phyloP scores from a whole-genome alignment of 108 stramenopile species.

The Aurantiochytrium sp. region DNA sequence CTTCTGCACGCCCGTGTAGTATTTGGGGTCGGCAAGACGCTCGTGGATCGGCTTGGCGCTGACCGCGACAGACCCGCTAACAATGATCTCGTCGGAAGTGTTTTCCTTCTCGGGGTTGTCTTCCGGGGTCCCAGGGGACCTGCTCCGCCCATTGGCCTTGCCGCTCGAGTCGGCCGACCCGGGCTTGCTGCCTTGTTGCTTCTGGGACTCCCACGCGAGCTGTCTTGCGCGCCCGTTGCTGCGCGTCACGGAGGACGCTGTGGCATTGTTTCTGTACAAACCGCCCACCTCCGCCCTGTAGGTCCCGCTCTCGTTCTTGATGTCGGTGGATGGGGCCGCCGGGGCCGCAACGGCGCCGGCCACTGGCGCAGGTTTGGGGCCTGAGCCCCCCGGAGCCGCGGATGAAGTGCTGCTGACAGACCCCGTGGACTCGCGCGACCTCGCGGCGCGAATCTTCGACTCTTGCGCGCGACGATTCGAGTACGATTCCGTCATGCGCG shows the following conservation, averaged over 20 bases:
- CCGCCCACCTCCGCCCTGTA: not conserved
- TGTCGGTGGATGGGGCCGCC: not conserved
- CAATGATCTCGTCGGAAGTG: not conserved
- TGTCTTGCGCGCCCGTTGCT: not conserved
- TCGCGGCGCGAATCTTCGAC: not conserved
- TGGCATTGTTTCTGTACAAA: not conserved
- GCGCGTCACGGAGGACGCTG: not conserved
- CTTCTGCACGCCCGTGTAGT: constrained; percentile 8
- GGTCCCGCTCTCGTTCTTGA: not conserved
- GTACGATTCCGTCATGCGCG: not conserved
- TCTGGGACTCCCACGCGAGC: constrained; percentile 5
- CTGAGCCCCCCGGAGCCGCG: not conserved
- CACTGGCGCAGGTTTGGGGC: not conserved
- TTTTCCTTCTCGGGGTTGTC: constrained; percentile 19
- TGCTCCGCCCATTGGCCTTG: not conserved
- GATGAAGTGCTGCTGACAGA: not conserved
- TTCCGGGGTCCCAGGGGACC: not conserved
- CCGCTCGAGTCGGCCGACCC: not conserved
- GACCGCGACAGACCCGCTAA: not conserved
- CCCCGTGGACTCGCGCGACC: not conserved
- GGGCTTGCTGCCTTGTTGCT: too few relatives aligned
- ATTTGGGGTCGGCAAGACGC: not conserved
- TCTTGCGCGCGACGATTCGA: constrained; percentile 5
- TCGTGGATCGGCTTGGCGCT: constrained; percentile 5
- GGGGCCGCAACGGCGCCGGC: not conserved